Percentiles rank a stretch among this genome's conserved stretches.
Evolutionary conservation across 73 alveolate genomes (phyloP).

Genomic region (Urostyla sp.): DNA sequence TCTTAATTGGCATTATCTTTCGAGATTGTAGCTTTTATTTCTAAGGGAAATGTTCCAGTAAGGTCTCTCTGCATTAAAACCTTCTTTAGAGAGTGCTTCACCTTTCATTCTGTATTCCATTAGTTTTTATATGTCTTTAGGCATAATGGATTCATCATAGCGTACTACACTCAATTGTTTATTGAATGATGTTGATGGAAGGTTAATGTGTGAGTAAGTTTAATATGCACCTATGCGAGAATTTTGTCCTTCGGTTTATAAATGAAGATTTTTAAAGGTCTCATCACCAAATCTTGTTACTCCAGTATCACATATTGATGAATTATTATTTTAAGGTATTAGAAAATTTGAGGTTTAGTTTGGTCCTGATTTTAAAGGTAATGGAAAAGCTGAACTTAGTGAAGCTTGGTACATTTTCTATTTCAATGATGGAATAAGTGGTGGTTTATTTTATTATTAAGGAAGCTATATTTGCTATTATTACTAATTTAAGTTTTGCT

Average conservation of each 20-base stretch:
- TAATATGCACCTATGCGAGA: conserved; percentile 1
- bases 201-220: neutral
- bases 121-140: neutral
- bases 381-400: neutral
- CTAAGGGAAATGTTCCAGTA: neutral
- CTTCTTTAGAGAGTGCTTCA: neutral
- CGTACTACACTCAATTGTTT: too few species aligned
- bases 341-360: too few species aligned
- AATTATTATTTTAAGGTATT: too few species aligned
- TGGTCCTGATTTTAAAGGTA: conserved; percentile 27
- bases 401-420: conserved; percentile 4
- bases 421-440: conserved; percentile 26
- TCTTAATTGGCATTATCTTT: neutral
- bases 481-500: too few species aligned
- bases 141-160: neutral
- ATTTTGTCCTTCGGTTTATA: neutral
- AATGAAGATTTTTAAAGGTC: neutral
- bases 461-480: too few species aligned
- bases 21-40: neutral
- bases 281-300: neutral
- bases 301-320: conserved; percentile 2
- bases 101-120: conserved; percentile 3
- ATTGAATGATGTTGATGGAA: neutral
- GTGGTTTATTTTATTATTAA: conserved; percentile 18
- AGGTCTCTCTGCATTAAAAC: neutral